These are phyloP conservation scores for Eimeria zaria DNA, from an alignment of 169 alveolate species.

Conservation along the genomic window DNA sequence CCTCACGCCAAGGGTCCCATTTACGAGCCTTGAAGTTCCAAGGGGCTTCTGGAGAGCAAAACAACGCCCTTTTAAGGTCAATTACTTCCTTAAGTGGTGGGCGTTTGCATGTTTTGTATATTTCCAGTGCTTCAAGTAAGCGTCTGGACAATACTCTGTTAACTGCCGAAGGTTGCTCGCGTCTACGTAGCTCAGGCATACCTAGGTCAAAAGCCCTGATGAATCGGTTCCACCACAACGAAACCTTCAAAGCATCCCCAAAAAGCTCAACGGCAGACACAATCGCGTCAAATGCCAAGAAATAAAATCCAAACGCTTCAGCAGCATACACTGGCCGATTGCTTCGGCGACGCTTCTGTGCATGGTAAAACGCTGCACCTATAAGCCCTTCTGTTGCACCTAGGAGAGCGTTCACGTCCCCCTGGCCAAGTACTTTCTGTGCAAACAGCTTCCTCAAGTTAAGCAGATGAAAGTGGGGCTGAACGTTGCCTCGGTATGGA, in stretches of 20 bases:
- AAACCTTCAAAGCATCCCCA: neutral
- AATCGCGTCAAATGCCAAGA: slow-evolving; percentile 8
- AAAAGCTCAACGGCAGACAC: neutral
- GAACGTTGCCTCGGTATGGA: neutral
- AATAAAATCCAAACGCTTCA: neutral
- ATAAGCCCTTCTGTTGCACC: neutral
- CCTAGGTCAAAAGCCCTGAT: neutral
- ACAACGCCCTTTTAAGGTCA: neutral
- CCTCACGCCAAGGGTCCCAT: neutral
- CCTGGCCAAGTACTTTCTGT: neutral
- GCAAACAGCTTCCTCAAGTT: neutral
- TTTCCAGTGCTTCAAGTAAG: neutral
- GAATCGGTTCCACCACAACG: slow-evolving; percentile 4
- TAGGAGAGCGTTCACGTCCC: neutral
- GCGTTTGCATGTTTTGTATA: neutral
- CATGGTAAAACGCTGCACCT: neutral
- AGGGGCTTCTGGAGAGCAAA: neutral
- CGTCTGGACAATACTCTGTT: neutral
- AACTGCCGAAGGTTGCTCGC: neutral
- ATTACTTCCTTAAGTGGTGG: neutral
- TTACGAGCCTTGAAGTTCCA: neutral
- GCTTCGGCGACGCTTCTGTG: neutral
- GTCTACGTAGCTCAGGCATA: neutral
- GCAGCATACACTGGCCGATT: neutral
- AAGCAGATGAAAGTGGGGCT: neutral